Conservation (phyloP, 208 protist genomes). For the Trypanosoma conorhini region DNA sequence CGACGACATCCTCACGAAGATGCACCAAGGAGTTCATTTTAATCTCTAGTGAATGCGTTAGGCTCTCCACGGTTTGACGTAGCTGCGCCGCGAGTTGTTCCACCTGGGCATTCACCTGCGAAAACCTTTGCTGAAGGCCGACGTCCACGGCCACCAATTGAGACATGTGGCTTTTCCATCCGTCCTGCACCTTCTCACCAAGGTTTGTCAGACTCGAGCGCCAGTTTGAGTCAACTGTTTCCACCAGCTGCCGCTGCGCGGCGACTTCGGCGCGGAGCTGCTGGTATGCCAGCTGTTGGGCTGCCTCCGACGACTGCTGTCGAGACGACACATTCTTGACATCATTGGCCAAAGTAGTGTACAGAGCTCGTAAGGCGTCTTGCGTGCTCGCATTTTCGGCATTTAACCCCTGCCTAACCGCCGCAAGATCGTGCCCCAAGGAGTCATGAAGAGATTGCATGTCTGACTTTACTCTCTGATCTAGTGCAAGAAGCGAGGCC, state of each 20-base stretch:
- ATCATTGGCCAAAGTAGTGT: constrained; percentile 56
- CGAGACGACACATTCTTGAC: constrained; percentile 59
- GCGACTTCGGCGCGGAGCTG: constrained; percentile 64
- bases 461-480: constrained; percentile 54
- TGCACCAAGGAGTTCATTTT: constrained; percentile 33
- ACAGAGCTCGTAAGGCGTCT: constrained; percentile 44
- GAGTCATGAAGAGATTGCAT: constrained; percentile 48
- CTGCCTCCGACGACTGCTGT: constrained; percentile 55
- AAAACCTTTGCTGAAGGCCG: constrained; percentile 40
- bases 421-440: constrained; percentile 42
- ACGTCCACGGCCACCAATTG: constrained; percentile 36
- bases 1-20: constrained; percentile 30
- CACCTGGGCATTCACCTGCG: constrained; percentile 15
- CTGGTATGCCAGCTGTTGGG: constrained; percentile 59
- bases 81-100: constrained; percentile 41
- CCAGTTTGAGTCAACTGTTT: constrained; percentile 79
- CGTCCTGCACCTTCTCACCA: constrained; percentile 41
- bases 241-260: constrained; percentile 70
- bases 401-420: constrained; percentile 38
- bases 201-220: constrained; percentile 69
- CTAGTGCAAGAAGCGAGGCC: constrained; percentile 47
- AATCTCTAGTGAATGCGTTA: constrained; percentile 4
- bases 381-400: constrained; percentile 35
- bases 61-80: constrained; percentile 12
- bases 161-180: constrained; percentile 27